phyloP scores from a whole-genome alignment of 441 rosid species.

The Adansonia rubrostipa region DNA sequence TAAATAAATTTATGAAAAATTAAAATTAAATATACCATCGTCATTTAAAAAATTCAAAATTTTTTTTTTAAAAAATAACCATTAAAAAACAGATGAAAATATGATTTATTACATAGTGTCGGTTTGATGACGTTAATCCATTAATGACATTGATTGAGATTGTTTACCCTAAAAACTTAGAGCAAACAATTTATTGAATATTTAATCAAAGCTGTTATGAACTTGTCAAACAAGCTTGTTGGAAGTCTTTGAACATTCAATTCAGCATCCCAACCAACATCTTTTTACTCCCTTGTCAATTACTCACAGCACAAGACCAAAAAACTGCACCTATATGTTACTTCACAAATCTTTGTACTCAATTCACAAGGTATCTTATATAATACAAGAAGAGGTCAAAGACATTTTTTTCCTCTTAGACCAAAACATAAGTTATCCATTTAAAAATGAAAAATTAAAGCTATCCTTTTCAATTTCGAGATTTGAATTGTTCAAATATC shows the following conservation, averaged over 20 bases:
- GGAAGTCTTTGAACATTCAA: background rate
- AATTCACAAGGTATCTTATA: background rate
- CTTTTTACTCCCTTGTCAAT: background rate
- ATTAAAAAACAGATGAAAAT: too few relatives aligned
- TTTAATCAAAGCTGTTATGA: background rate
- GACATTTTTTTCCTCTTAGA: too few relatives aligned
- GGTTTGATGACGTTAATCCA: background rate
- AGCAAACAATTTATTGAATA: background rate
- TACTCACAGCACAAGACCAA: background rate
- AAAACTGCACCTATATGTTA: too few relatives aligned
- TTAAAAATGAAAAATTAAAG: too few relatives aligned
- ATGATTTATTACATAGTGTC: too few relatives aligned
- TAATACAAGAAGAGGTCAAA: too few relatives aligned
- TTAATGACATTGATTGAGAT: background rate
- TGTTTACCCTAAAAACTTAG: background rate
- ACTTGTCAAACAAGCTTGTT: slow-evolving; percentile 33
- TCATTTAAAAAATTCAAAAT: too few relatives aligned
- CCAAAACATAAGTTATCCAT: background rate
- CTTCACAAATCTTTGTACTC: background rate
- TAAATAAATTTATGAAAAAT: too few relatives aligned
- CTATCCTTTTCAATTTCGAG: background rate
- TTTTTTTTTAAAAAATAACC: too few relatives aligned
- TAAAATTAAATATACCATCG: too few relatives aligned
- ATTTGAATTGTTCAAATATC: too few relatives aligned
- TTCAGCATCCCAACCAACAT: slow-evolving; percentile 17